Evolutionary conservation across 2,329 filamentous ascomycete genomes (phyloP), one percentile per base, ranked within the genome.

Genomic region (Colletotrichum lentis): DNA sequence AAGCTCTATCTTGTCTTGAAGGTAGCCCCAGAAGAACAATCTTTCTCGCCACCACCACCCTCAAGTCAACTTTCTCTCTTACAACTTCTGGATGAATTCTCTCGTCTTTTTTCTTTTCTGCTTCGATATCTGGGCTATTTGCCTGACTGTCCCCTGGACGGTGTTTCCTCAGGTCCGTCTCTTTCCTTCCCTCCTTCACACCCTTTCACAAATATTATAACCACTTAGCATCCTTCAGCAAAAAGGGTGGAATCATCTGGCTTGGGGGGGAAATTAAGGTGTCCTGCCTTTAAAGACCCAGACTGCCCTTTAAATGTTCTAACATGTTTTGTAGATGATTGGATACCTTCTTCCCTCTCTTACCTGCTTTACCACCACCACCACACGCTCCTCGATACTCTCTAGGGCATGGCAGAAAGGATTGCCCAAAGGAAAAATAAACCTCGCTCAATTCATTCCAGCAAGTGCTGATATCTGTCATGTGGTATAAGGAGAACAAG

Each of bases 181-280:
- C 53, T 59, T 50, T 66, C 64, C 44, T 47, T 64, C 53, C 57
- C 52, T 47, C 22, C 22, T 55, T n/a, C 63, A 65, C 63, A 65
- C 63, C 63, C 57, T 49, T 41, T 55, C 50, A 57, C 20, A 54
- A 39, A 31, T 31, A 49, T 20, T 7, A 16, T 27, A 20, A 41
- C 63, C 57, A 62, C 24, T 43, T n/a, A 62, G 58, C 58, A n/a
- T 39, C 24, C 41, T 62, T 66, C 22, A 18, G 43, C 57, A 20
- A 41, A 43, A 39, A 55, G 31, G 20, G 57, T 41, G 43, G 22
- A n/a, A 16, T 18, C 47, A 41, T 43, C 41, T 10, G n/a, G 27
- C 37, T 52, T n/a, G n/a, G 39, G 24, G 5, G 31, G 16, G 24
- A 49, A 49, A 31, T 18, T 18, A 43, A 31, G 41, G 39, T 55